Evolutionary conservation across 495 filamentous ascomycete genomes (phyloP).

Genomic region (Tuber brumale): DNA sequence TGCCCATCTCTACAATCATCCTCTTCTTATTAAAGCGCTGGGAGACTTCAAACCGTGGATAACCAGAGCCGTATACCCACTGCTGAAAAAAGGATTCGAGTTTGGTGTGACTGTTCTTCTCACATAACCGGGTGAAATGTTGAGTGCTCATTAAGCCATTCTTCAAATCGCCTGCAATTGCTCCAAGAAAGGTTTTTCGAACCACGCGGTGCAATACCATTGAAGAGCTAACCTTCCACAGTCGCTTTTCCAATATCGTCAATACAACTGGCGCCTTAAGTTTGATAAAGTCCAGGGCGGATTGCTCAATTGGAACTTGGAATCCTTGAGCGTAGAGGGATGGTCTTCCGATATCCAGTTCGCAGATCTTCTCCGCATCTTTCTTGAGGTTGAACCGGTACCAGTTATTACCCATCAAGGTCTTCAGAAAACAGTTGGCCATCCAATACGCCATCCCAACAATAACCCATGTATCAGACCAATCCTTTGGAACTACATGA

Average conservation of each 20-base stretch:
- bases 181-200: slow-evolving; percentile 68
- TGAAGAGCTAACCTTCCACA: slow-evolving; percentile 78
- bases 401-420: slow-evolving; percentile 87
- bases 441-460: slow-evolving; percentile 89
- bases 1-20: slow-evolving; percentile 85
- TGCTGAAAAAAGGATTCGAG: slow-evolving; percentile 85
- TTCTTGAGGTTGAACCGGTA: slow-evolving; percentile 86
- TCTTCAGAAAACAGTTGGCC: slow-evolving; percentile 82
- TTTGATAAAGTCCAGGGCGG: slow-evolving; percentile 78
- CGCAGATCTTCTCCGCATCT: slow-evolving; percentile 70
- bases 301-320: slow-evolving; percentile 68
- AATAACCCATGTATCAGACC: slow-evolving; percentile 82
- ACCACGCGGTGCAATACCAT: slow-evolving; percentile 79
- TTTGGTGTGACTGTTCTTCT: slow-evolving; percentile 77
- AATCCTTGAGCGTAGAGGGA: slow-evolving; percentile 74
- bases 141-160: slow-evolving; percentile 67
- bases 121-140: slow-evolving; percentile 70
- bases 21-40: slow-evolving; percentile 98
- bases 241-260: slow-evolving; percentile 83
- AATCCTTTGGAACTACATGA: slow-evolving; percentile 71
- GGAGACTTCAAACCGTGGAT: slow-evolving; percentile 73
- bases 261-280: slow-evolving; percentile 88
- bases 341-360: slow-evolving; percentile 73
- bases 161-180: slow-evolving; percentile 66
- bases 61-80: slow-evolving; percentile 83